phyloP scores from a whole-genome alignment of 2,329 filamentous ascomycete genomes.

The Diaporthe vaccinii region DNA sequence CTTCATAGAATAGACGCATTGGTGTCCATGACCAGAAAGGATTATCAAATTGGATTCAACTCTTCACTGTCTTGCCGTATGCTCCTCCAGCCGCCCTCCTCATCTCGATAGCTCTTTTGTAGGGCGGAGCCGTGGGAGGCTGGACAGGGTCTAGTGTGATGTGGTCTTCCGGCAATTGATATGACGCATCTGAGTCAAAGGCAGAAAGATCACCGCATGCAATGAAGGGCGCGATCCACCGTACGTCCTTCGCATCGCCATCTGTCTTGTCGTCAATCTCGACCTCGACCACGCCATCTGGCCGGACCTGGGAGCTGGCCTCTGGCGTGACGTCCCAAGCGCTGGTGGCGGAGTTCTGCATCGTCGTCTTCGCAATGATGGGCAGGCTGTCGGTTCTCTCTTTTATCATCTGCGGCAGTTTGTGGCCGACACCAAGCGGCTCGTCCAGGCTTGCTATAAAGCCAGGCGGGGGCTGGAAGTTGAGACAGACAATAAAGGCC shows the following conservation, averaged over 20 bases:
- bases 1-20: background rate
- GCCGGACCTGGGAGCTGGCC: background rate
- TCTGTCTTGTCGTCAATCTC: slow-evolving; percentile 62
- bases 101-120: slow-evolving; percentile 90
- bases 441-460: slow-evolving; percentile 83
- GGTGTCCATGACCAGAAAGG: background rate
- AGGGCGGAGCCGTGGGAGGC: slow-evolving; percentile 94
- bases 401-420: slow-evolving; percentile 64
- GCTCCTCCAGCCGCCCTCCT: slow-evolving; percentile 81
- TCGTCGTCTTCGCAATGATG: slow-evolving; percentile 55
- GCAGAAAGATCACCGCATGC: slow-evolving; percentile 96
- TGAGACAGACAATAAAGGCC: slow-evolving; percentile 94
- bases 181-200: slow-evolving; percentile 96
- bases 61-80: slow-evolving; percentile 75
- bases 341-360: slow-evolving; percentile 61
- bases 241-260: slow-evolving; percentile 58
- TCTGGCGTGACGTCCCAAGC: slow-evolving; percentile 56
- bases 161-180: slow-evolving; percentile 87
- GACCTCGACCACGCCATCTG: slow-evolving; percentile 60
- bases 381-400: slow-evolving; percentile 57
- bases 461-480: slow-evolving; percentile 83
- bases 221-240: slow-evolving; percentile 96
- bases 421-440: slow-evolving; percentile 76
- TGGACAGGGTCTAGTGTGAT: slow-evolving; percentile 92
- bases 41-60: slow-evolving; percentile 6